Base-by-base conservation (phyloP, 805 yeast genomes). In the Myxozyma geophila region DNA sequence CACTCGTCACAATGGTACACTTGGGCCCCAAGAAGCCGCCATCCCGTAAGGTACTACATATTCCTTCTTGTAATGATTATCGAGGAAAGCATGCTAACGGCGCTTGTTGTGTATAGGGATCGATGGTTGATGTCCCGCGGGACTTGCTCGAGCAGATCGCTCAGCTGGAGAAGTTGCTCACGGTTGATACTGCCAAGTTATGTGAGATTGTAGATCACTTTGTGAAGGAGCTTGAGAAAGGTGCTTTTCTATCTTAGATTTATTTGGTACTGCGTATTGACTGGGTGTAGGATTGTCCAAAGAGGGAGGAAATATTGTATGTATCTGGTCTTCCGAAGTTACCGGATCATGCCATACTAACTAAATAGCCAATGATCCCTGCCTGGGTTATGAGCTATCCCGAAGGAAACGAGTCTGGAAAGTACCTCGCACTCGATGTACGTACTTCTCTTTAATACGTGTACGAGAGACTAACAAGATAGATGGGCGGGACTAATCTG, bases 361-460 rank as follows among this genome's bases (percentile, higher is more conserved):
- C 33, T 12, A 15, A 15, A 19, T 21, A 67, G 70, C 98, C 99
- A 66, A 93, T 93, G 98, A 92, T 88, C 74, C 96, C 96, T 54
- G 90, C 96, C 67, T 93, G 98, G 98, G 98, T 93, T 60, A 81
- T 92, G 82, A 96, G 89, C 73, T 88, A 81, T 81, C 98, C 98
- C 69, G 87, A 93, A 56, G 99, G 99, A 69, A 79, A 85, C 70
- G 99, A 93, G 77, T 83, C 82, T 48, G 99, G 99, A 69, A 87
- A 90, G 70, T 93, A 83, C 78, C 79, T 93, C 75, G 98, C 98
- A 58, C 88, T 95, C 65, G 99, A 93, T 77, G 70, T 67, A 62
- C 7, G 70, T 55, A 8, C n/a, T 43, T 21, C 44, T 36, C 6
- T 40, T 23, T 5, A 7, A 13, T 6, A 40, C 7, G 23, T 39